These are phyloP conservation scores for Aspergillus neoniger DNA, from an alignment of 2,329 filamentous ascomycete genomes.

Conservation along the genomic window DNA sequence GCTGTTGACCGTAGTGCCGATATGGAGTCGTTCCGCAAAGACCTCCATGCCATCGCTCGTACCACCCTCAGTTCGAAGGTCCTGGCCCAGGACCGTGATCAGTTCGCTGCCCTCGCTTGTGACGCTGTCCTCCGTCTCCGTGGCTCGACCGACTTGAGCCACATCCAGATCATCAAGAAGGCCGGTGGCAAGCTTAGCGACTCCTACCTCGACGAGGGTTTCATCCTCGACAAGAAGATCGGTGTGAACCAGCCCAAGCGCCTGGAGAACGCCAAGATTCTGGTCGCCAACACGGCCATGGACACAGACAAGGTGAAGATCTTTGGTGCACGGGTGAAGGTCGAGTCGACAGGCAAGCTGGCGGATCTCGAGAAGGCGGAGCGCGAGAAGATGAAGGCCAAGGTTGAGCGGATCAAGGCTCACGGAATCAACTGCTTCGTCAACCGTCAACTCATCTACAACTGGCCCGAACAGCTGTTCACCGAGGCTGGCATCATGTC, in stretches of 20 bases:
- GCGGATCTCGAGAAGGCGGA: constrained; percentile 98
- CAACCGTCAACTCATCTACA: constrained; percentile 98
- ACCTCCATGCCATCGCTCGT: constrained; percentile 84
- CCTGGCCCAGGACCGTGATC: constrained; percentile 85
- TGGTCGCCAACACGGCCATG: constrained; percentile 98
- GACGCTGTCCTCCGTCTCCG: constrained; percentile 89
- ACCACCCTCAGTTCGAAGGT: constrained; percentile 98
- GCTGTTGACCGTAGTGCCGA: constrained; percentile 89
- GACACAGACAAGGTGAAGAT: constrained; percentile 99
- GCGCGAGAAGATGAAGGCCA: constrained; percentile 98
- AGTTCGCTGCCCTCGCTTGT: constrained; percentile 86
- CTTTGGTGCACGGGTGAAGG: constrained; percentile 95
- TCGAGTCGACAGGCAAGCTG: constrained; percentile 91
- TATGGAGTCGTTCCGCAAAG: constrained; percentile 80
- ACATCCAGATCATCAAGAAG: constrained; percentile 99
- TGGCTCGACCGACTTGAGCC: constrained; percentile 88
- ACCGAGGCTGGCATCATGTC: constrained; percentile 97
- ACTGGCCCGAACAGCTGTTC: constrained; percentile 99
- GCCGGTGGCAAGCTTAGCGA: constrained; percentile 95
- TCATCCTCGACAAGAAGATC: constrained; percentile 99
- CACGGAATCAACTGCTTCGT: constrained; percentile 99
- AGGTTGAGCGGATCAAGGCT: constrained; percentile 98
- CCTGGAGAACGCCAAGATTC: constrained; percentile 95
- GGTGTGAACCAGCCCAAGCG: constrained; percentile 98
- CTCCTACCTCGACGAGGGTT: constrained; percentile 96